Evolutionary conservation across 495 filamentous ascomycete genomes (phyloP).

Genomic region (Aspergillus funiculosus): DNA sequence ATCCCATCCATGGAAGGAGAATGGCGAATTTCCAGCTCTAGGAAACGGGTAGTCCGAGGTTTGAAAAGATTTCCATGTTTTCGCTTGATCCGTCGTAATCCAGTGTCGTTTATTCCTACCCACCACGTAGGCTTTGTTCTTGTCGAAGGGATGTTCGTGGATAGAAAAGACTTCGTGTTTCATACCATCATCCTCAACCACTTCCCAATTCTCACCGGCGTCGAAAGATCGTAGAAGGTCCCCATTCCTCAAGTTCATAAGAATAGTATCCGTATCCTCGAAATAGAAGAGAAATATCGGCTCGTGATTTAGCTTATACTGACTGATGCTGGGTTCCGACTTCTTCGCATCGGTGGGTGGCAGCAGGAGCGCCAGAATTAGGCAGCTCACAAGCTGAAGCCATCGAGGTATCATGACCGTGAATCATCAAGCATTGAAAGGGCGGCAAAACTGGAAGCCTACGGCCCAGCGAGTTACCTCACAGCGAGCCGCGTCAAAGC

Average conservation of each 20-base stretch:
- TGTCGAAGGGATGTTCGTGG: constrained; percentile 68
- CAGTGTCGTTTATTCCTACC: constrained; percentile 63
- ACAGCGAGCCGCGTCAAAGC: background rate
- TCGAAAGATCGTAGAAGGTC: constrained; percentile 68
- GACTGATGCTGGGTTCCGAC: constrained; percentile 44
- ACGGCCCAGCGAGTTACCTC: background rate
- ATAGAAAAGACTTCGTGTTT: constrained; percentile 56
- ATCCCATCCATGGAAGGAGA: constrained; percentile 77
- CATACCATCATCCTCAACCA: constrained; percentile 47
- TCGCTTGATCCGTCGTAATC: constrained; percentile 71
- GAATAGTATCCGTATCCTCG: constrained; percentile 70
- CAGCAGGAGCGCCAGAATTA: constrained; percentile 30
- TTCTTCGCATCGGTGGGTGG: constrained; percentile 42
- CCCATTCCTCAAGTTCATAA: constrained; percentile 52
- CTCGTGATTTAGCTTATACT: constrained; percentile 53
- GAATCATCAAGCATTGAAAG: constrained; percentile 32
- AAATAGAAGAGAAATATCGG: constrained; percentile 76
- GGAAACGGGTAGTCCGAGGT: constrained; percentile 44
- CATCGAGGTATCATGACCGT: constrained; percentile 40
- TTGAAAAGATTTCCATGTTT: constrained; percentile 71
- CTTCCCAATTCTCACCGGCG: constrained; percentile 69
- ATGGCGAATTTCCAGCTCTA: constrained; percentile 31
- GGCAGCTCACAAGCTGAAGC: constrained; percentile 34
- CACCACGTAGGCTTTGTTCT: constrained; percentile 70
- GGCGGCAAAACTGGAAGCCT: constrained; percentile 1